Evolutionary conservation across 2,329 filamentous ascomycete species (phyloP), one percentile per base, ranked within the genome.

Genomic region (Nothomitra cinnamomea): DNA sequence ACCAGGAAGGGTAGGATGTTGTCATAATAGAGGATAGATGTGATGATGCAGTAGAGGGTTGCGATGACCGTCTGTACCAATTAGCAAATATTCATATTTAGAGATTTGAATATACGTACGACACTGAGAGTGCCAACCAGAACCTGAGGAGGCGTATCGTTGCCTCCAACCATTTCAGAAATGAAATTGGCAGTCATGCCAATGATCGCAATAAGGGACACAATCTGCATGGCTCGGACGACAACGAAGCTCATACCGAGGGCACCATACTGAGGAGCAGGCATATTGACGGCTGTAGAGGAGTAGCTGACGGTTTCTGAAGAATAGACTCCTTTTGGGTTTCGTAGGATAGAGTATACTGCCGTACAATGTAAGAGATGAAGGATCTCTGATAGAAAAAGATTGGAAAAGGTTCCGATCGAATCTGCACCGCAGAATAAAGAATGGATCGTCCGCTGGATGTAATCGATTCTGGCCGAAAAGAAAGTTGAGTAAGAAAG

Each of bases 181-280:
- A 94, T 82, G 67, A 95, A 94, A 67, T 89, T 87, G 62, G 83
- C 79, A 0, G 80, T 80, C 65, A 95, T 78, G 47, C 87, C 87
- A 58, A 94, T 83, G 59, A 92, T 80, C 55, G 81, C 73, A 55
- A 92, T 73, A 63, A 95, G 82, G 24, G 78, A 79, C 57, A 84
- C 69, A 56, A 79, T 74, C 65, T 94, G 82, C 59, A 89, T 73
- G 55, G 76, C 73, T 49, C 89, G 82, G 59, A 83, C 77, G 59
- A 80, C 71, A 55, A 85, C 80, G 70, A 94, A 94, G 60, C 83
- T 84, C 61, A 83, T 79, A 66, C 85, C 87, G 59, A 92, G 71
- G 65, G 83, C 83, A 61, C 85, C 83, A 66, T 80, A 82, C 70
- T 67, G 74, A 67, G 66, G 78, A 70, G 73, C 64, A 65, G 70